These are phyloP conservation scores for Saccharomyces hybrid DNA, from an alignment of 1,139 yeast species.

Conservation along the genomic window DNA sequence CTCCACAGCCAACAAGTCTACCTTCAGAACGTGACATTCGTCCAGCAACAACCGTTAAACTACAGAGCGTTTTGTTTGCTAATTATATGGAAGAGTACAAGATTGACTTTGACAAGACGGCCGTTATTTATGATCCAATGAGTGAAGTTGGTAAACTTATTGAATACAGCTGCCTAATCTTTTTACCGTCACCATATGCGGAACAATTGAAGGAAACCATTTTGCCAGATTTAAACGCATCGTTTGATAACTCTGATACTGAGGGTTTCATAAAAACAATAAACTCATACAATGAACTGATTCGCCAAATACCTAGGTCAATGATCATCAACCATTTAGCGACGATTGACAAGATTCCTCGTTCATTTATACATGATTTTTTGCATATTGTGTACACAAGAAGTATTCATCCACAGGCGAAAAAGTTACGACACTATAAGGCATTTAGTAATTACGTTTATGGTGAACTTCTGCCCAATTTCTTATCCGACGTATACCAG, in stretches of 20 bases:
- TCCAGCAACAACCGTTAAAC: conserved; percentile 9
- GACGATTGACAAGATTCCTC: conserved; percentile 41
- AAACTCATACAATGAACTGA: conserved; percentile 36
- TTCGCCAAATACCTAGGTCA: conserved; percentile 32
- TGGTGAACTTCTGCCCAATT: conserved; percentile 80
- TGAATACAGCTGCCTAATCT: conserved; percentile 40
- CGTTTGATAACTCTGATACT: conserved; percentile 37
- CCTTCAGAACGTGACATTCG: neutral
- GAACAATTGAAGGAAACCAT: conserved; percentile 38
- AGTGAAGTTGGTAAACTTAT: conserved; percentile 60
- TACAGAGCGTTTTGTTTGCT: conserved; percentile 28
- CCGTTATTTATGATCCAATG: conserved; percentile 48
- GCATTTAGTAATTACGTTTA: conserved; percentile 89
- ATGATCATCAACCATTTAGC: conserved; percentile 34
- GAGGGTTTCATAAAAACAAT: conserved; percentile 33
- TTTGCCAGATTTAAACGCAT: conserved; percentile 39
- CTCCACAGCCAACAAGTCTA: conserved; percentile 2
- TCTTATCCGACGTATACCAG: conserved; percentile 59
- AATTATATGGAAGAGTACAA: conserved; percentile 28
- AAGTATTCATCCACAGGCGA: conserved; percentile 67
- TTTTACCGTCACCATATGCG: conserved; percentile 41
- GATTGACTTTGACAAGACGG: conserved; percentile 20
- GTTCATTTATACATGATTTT: conserved; percentile 57
- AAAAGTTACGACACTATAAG: conserved; percentile 58
- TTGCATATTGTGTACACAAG: conserved; percentile 67